These are phyloP conservation scores for Triticum monococcum DNA, from an alignment of 176 grass and related monocot genomes.

Conservation along the genomic window DNA sequence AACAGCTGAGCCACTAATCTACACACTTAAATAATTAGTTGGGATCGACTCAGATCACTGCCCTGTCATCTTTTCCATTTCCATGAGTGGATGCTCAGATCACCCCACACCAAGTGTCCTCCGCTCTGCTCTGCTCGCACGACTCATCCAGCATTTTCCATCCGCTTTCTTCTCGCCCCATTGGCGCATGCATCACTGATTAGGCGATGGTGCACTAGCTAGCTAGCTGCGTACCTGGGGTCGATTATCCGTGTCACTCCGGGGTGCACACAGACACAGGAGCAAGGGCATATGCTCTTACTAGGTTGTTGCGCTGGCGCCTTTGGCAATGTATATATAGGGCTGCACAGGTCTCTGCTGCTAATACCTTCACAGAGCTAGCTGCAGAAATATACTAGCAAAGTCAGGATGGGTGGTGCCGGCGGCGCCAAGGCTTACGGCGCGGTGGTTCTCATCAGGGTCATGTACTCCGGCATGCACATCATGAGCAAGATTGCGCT, in stretches of 20 bases:
- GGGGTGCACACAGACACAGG: slow-evolving; percentile 27
- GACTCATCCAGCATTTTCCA: slow-evolving; percentile 30
- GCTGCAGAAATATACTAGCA: neutral
- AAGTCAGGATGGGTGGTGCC: slow-evolving; percentile 12
- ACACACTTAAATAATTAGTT: slow-evolving; percentile 15
- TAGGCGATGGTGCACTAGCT: slow-evolving; percentile 33
- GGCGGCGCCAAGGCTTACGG: slow-evolving; percentile 33
- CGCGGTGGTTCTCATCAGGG: slow-evolving; percentile 46
- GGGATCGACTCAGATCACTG: slow-evolving; percentile 45
- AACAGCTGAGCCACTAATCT: slow-evolving; percentile 39
- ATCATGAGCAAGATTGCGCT: slow-evolving; percentile 58
- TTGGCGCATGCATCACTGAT: slow-evolving; percentile 38
- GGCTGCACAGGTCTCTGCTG: neutral
- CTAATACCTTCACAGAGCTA: neutral
- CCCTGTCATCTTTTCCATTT: neutral
- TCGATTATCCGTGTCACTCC: slow-evolving; percentile 29
- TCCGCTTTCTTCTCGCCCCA: slow-evolving; percentile 23
- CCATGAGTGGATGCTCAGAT: slow-evolving; percentile 47
- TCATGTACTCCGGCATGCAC: slow-evolving; percentile 73
- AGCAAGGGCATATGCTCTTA: slow-evolving; percentile 38
- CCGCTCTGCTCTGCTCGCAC: neutral
- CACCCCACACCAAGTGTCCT: slow-evolving; percentile 32
- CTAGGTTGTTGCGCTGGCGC: slow-evolving; percentile 32
- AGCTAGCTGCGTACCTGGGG: neutral
- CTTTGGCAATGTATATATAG: slow-evolving; percentile 44